Percentiles rank a stretch among this genome's conserved stretches.
Conservation (phyloP, 1,284 basidiomycete genomes). For the Papiliotrema laurentii region DNA sequence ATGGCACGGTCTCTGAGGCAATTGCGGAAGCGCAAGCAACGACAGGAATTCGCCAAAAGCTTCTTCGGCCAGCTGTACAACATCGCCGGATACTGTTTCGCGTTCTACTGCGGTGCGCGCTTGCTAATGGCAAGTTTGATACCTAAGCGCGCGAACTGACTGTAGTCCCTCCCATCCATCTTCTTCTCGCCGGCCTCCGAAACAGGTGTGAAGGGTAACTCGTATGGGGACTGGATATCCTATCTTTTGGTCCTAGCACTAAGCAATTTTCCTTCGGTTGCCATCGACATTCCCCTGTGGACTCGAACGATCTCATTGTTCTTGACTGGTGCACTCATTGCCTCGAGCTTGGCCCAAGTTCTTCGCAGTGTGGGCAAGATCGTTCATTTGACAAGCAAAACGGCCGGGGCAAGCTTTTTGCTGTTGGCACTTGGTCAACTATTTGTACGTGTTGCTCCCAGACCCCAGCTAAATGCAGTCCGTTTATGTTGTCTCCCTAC, state of each 20-base stretch:
- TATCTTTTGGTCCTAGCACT: slow-evolving; percentile 44
- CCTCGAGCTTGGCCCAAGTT: slow-evolving; percentile 43
- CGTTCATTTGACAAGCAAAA: slow-evolving; percentile 42
- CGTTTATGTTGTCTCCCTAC: slow-evolving; percentile 46
- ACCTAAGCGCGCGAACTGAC: not conserved
- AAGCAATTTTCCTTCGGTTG: slow-evolving; percentile 36
- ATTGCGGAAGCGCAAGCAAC: slow-evolving; percentile 38
- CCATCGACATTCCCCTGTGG: slow-evolving; percentile 43
- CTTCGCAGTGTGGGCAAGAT: slow-evolving; percentile 43
- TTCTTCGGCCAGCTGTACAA: slow-evolving; percentile 38
- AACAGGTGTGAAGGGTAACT: slow-evolving; percentile 32
- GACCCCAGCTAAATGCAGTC: slow-evolving; percentile 26
- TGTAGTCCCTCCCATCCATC: slow-evolving; percentile 40
- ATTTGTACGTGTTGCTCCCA: slow-evolving; percentile 33
- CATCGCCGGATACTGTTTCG: slow-evolving; percentile 42
- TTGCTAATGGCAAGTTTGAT: slow-evolving; percentile 42
- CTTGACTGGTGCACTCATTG: slow-evolving; percentile 43
- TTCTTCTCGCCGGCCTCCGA: slow-evolving; percentile 27
- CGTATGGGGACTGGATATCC: slow-evolving; percentile 49
- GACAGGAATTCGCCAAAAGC: slow-evolving; percentile 43
- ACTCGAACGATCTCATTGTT: slow-evolving; percentile 44
- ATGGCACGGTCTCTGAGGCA: slow-evolving; percentile 32
- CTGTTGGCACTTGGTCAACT: slow-evolving; percentile 45
- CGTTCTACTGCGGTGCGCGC: slow-evolving; percentile 44
- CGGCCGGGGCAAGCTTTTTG: slow-evolving; percentile 46